These are phyloP conservation scores for Ramalina peruviana DNA, from an alignment of 495 filamentous ascomycete genomes.

Conservation along the genomic window DNA sequence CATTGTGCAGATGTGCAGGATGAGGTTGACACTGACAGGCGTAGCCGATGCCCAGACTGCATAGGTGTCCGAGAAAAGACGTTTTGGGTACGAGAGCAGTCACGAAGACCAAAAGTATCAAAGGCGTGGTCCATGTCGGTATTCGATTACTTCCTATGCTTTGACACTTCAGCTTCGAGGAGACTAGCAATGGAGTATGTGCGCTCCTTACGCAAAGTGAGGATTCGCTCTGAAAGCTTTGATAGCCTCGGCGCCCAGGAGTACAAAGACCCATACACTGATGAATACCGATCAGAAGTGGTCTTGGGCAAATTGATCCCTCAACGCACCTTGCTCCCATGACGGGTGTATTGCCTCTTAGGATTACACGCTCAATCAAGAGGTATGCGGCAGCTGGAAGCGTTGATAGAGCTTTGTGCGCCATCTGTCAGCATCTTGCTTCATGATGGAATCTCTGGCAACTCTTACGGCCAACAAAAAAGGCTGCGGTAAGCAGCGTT, in stretches of 20 bases:
- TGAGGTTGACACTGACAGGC: slow-evolving; percentile 44
- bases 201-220: slow-evolving; percentile 41
- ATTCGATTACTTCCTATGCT: slow-evolving; percentile 56
- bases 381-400: slow-evolving; percentile 63
- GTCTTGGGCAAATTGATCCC: neutral
- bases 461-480: slow-evolving; percentile 84
- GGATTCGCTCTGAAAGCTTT: slow-evolving; percentile 64
- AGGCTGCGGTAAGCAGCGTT: slow-evolving; percentile 64
- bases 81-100: slow-evolving; percentile 65
- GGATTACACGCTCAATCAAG: slow-evolving; percentile 50
- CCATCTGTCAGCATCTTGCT: neutral
- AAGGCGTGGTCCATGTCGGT: slow-evolving; percentile 84
- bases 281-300: neutral
- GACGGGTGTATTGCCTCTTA: slow-evolving; percentile 51
- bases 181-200: slow-evolving; percentile 3
- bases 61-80: slow-evolving; percentile 75
- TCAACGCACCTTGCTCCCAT: slow-evolving; percentile 66
- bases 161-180: slow-evolving; percentile 10
- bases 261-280: slow-evolving; percentile 83
- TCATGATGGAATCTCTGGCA: neutral
- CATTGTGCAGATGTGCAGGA: neutral
- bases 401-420: slow-evolving; percentile 57
- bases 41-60: slow-evolving; percentile 70
- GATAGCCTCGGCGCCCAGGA: slow-evolving; percentile 71
- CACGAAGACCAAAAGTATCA: slow-evolving; percentile 54